Evolutionary conservation across 768 basidiomycete species (phyloP).

Genomic region (Cystofilobasidium macerans): DNA sequence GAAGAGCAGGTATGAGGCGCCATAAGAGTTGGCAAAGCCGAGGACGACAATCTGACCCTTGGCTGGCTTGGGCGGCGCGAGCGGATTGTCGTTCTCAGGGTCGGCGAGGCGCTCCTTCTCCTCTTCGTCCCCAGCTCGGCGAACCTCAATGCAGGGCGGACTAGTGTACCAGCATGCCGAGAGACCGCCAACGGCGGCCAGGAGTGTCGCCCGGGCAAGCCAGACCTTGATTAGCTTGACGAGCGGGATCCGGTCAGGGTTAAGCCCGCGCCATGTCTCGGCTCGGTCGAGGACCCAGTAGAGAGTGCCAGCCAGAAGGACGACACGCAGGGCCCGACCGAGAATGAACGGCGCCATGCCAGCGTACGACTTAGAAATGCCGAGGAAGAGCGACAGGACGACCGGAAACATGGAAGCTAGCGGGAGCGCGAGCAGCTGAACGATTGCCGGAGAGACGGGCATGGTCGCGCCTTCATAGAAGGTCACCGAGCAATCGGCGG

Average conservation of each 20-base stretch:
- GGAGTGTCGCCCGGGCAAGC: constrained; percentile 49
- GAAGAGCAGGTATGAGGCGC: constrained; percentile 75
- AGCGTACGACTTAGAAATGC: constrained; percentile 58
- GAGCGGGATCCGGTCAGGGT: constrained; percentile 34
- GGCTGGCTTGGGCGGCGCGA: constrained; percentile 28
- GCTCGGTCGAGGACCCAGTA: constrained; percentile 79
- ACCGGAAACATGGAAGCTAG: constrained; percentile 51
- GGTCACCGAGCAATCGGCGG: constrained; percentile 68
- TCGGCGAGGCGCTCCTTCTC: constrained; percentile 17
- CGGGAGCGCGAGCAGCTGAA: constrained; percentile 52
- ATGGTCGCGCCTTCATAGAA: constrained; percentile 69
- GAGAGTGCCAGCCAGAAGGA: constrained; percentile 50
- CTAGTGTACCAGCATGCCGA: constrained; percentile 57
- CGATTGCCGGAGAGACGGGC: constrained; percentile 52
- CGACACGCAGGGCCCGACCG: constrained; percentile 45
- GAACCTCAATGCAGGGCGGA: constrained; percentile 64
- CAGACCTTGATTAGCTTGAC: constrained; percentile 52
- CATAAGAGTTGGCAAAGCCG: constrained; percentile 82
- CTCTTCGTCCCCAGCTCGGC: constrained; percentile 33
- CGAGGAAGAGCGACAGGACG: constrained; percentile 49
- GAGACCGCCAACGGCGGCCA: constrained; percentile 43
- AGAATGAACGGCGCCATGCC: constrained; percentile 60
- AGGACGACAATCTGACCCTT: constrained; percentile 45
- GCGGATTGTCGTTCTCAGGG: constrained; percentile 18
- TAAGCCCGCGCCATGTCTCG: constrained; percentile 44